Evolutionary conservation across 495 filamentous ascomycete genomes (phyloP).

Genomic region (Trichoderma orchidacearum): DNA sequence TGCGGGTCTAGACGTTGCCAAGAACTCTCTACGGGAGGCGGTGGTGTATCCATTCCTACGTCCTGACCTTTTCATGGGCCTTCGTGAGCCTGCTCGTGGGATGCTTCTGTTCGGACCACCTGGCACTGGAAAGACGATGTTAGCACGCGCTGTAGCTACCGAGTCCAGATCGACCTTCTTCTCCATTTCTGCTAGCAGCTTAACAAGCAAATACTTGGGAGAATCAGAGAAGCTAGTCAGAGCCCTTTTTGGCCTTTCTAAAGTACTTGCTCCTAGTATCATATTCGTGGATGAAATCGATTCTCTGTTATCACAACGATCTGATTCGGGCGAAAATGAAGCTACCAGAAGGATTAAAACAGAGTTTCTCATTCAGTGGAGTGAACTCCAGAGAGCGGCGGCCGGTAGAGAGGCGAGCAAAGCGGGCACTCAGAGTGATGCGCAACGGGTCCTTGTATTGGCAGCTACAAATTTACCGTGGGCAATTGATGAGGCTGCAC

Average conservation of each 20-base stretch:
- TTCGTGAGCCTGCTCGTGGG: conserved; percentile 85
- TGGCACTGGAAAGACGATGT: conserved; percentile 96
- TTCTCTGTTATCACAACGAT: conserved; percentile 75
- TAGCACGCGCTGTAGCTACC: conserved; percentile 87
- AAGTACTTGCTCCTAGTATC: conserved; percentile 82
- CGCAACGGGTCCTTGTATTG: conserved; percentile 80
- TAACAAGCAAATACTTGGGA: conserved; percentile 93
- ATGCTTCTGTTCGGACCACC: conserved; percentile 97
- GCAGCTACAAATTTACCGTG: conserved; percentile 95
- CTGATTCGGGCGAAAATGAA: conserved; percentile 78
- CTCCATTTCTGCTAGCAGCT: conserved; percentile 82
- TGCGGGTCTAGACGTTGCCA: conserved; percentile 80
- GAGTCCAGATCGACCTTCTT: conserved; percentile 96
- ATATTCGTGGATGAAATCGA: conserved; percentile 99
- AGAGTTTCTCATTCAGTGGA: conserved; percentile 97
- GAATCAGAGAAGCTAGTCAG: conserved; percentile 95
- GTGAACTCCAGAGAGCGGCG: conserved; percentile 79
- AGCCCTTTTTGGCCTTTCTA: conserved; percentile 82
- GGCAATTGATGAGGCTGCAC: conserved; percentile 94
- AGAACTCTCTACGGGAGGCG: conserved; percentile 85
- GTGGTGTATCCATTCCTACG: conserved; percentile 96
- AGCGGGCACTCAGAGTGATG: conserved; percentile 65
- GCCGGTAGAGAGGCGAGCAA: conserved; percentile 66
- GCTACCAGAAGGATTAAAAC: conserved; percentile 91
- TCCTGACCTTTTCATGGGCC: conserved; percentile 88